Percentiles rank a stretch among this genome's conserved stretches.
Evolutionary conservation across 331 rosid genomes (phyloP).

Genomic region (Telfairia occidentalis): DNA sequence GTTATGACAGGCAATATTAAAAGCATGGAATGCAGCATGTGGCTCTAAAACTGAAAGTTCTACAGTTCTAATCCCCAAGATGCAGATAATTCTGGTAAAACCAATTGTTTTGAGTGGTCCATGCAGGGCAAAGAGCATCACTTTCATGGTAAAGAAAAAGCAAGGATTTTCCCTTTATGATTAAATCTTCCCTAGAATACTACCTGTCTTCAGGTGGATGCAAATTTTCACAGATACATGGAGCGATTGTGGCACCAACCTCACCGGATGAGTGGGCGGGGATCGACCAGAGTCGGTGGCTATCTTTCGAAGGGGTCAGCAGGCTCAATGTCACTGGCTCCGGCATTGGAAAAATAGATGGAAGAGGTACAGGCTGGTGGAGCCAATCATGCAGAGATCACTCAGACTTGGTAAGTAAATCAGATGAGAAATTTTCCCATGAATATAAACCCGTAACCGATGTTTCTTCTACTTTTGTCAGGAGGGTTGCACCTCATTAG

Average conservation of each 20-base stretch:
- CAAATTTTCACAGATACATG: conserved; percentile 17
- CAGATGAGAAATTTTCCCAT: not conserved
- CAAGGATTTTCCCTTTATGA: not conserved
- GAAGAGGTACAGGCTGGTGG: conserved; percentile 32
- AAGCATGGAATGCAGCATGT: conserved; percentile 33
- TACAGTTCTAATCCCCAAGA: conserved; percentile 18
- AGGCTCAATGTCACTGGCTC: conserved; percentile 23
- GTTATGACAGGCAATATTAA: conserved; percentile 20
- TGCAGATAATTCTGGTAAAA: conserved; percentile 15
- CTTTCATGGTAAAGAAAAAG: conserved; percentile 19
- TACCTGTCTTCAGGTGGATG: not conserved
- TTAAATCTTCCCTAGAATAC: not conserved
- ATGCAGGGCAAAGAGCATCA: conserved; percentile 25
- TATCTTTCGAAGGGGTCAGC: conserved; percentile 21
- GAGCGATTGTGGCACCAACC: conserved; percentile 26
- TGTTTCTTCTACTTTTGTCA: conserved; percentile 11
- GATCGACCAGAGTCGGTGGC: conserved; percentile 21
- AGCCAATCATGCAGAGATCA: conserved; percentile 30
- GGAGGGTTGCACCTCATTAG: conserved; percentile 28
- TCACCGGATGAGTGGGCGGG: conserved; percentile 27
- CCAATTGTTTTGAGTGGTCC: conserved; percentile 27
- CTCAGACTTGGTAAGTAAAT: conserved; percentile 21
- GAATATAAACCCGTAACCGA: not conserved
- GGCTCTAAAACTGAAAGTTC: conserved; percentile 15
- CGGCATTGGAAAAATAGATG: conserved; percentile 20